Evolutionary conservation across 2,329 filamentous ascomycete species (phyloP).

Genomic region (Fusarium sulawesiense): DNA sequence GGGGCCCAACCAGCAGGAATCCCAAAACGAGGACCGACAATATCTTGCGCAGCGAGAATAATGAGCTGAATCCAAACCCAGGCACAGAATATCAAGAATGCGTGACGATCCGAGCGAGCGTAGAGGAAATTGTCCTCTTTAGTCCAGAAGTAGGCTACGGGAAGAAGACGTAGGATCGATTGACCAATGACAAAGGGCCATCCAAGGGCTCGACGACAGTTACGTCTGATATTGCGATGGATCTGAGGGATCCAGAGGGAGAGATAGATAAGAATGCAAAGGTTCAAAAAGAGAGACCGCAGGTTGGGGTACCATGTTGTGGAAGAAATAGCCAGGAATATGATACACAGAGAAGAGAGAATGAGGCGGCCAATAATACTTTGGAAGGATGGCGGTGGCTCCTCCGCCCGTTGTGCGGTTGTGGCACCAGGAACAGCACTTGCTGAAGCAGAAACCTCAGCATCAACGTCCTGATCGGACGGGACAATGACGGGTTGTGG

Average conservation of each 20-base stretch:
- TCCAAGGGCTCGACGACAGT: slow-evolving; percentile 88
- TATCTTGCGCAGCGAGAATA: slow-evolving; percentile 81
- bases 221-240: slow-evolving; percentile 86
- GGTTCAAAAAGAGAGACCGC: slow-evolving; percentile 69
- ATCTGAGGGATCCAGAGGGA: slow-evolving; percentile 96
- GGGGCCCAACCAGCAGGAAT: slow-evolving; percentile 75
- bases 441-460: slow-evolving; percentile 64
- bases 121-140: slow-evolving; percentile 84
- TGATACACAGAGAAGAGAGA: slow-evolving; percentile 64
- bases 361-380: slow-evolving; percentile 68
- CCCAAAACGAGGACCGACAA: slow-evolving; percentile 89
- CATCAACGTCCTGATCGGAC: slow-evolving; percentile 72
- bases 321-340: slow-evolving; percentile 70
- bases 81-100: slow-evolving; percentile 68
- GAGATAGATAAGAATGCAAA: slow-evolving; percentile 78
- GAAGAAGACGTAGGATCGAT: slow-evolving; percentile 79
- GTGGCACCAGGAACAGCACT: slow-evolving; percentile 50
- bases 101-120: slow-evolving; percentile 72
- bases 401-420: slow-evolving; percentile 43
- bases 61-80: slow-evolving; percentile 93
- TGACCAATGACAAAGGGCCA: slow-evolving; percentile 93
- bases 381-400: slow-evolving; percentile 59
- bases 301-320: slow-evolving; percentile 68
- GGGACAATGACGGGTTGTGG: slow-evolving; percentile 67
- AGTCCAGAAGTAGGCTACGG: slow-evolving; percentile 87